Evolutionary conservation across 2,329 filamentous ascomycete genomes (phyloP), one percentile per base, ranked within the genome.

Genomic region (Ceratocystis variospora): DNA sequence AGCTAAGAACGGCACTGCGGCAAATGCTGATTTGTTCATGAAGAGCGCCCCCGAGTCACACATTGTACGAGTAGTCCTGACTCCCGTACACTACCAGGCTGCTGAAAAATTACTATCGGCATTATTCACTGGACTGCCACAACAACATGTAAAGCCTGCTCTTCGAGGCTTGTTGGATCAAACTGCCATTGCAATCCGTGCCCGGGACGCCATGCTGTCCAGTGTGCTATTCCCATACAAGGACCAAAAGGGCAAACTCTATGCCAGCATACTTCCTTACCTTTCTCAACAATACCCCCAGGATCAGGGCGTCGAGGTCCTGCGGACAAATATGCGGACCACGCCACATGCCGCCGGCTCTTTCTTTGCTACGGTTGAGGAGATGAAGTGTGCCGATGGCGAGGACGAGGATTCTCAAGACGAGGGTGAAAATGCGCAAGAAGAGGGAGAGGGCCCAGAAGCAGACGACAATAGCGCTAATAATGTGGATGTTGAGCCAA

Each of bases 141-240:
- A 87, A 66, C 79, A 84, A 62, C 80, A 84, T 72, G 76, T 96
- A 46, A 82, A 87, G n/a, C 83, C 87, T 7, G 83, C 87, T 1
- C 73, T 90, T 22, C 86, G 93, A 64, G 83, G 86, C 10, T 83
- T 90, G 62, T 80, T 96, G 69, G 90, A 96, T 72, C 87, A 89
- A 69, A 89, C 89, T 2, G 88, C 90, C 22, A 87, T 96, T 66
- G 77, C 96, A 25, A 82, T 80, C 4, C 80, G 81, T 68, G 81
- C 87, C 73, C 86, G 85, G 72, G 79, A 86, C 41, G 87, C 88
- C 53, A 89, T 96, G 82, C 72, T 94, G 10, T 85, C 90, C 5
- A 93, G 90, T 73, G 85, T 95, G 12, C 78, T 96, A 68, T 90
- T 94, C 74, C 89, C 90, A 0, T 83, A 86, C 74, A 77, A 84